Base-by-base conservation (phyloP, 495 filamentous ascomycete species). In the Pseudotulostoma volvatum region DNA sequence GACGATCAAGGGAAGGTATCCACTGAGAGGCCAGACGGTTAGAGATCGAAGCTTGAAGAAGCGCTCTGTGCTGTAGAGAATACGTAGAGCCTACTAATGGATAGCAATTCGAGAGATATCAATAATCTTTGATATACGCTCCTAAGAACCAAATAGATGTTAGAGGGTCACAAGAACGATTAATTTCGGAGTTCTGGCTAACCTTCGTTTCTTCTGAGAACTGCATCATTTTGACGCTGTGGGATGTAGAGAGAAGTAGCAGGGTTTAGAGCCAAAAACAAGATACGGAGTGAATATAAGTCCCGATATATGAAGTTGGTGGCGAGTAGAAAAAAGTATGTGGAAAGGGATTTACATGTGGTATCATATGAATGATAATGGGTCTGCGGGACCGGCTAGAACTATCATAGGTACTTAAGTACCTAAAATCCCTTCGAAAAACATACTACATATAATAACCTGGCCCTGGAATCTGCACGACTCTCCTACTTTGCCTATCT, bases 121-220 rank as follows among this genome's bases (percentile, higher is more conserved):
- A 51, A 97, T 84, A 55, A 94, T 68, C 64, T 83, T 86, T 51
- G 84, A 75, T 61, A 96, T 93, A 65, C 90, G 83, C 74, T 97
- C 90, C 90, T 95, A 40, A 31, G 45, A 38, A 42, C 2, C 5
- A 28, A 18, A 47, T 18, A 34, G 16, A 33, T 9, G 14, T 34
- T 51, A 34, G 48, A 42, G 23, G 17, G 13, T 7, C 15, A 14
- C 20, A 8, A 7, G 39, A 38, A 39, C 21, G 16, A n/a, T 35
- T 18, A n/a, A n/a, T n/a, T 31, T 2, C 15, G 23, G 19, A 9
- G 9, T 23, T 18, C n/a, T 17, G 30, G 40, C 57, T 41, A 53
- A 93, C 87, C 78, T 94, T 96, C 46, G 84, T 83, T 64, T 97
- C 90, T 57, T 97, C 90, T 25, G 90, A 97, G 45, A 96, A 78